Evolutionary conservation across 345 rosid genomes (phyloP), one percentile per base, ranked within the genome.

Genomic region (Rhodamnia argentea): DNA sequence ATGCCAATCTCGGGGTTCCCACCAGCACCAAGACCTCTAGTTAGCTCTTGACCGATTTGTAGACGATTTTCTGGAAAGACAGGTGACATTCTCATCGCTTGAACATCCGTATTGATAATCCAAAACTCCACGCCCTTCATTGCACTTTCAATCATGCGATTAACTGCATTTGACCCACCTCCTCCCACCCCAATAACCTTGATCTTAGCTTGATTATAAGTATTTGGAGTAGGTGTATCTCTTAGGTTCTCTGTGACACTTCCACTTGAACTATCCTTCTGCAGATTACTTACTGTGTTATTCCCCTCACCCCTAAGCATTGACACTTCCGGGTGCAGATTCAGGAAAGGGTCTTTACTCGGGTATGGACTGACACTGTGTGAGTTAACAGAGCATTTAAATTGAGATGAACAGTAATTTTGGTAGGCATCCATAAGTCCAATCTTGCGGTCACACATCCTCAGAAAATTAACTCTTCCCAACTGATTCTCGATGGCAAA

Each of bases 1-100:
- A 92, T 95, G 74, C 99, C 99, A 27, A 96, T 95, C 90, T 96
- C 99, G 0, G 98, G 99, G 85, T 97, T 97, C n/a, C 99, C 99
- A 85, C 99, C 99, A 86, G 98, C 98, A 85, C 99, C 99, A 84
- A 97, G 96, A 89, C 99, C 99, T 75, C 98, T 94, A 55, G 99
- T 97, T 82, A 97, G 90, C 94, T 97, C 99, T 90, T 91, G 94
- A 88, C 99, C 99, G 57, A 97, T 96, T 76, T 96, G 98, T 90
- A 97, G 89, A 42, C 99, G 93, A 84, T 94, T 90, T 85, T 94
- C 93, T 7, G 96, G 94, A 62, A 90, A 91, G 85, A 95, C 94
- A 57, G 99, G 99, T 59, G 99, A 97, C 94, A 96, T 91, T 86
- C 92, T 95, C 95, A 97, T 93, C 16, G 99, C 98, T 64, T 96